Percentiles rank a stretch among this genome's conserved stretches.
Conservation (phyloP, 1,139 yeast species). For the Geotrichum phurueaensis region DNA sequence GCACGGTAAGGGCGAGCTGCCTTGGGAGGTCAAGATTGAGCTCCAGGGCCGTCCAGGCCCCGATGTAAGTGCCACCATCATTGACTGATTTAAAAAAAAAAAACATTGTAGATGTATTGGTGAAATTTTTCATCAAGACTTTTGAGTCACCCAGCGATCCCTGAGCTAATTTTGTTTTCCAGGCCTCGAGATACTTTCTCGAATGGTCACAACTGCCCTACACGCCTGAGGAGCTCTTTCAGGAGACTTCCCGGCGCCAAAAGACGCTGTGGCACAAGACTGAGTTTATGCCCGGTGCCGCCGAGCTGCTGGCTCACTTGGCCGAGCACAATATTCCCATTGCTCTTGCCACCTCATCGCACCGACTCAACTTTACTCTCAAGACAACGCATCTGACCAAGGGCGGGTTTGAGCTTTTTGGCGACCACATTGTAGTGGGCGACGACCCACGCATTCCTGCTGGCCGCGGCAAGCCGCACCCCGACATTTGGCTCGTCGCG, state of each 20-base stretch:
- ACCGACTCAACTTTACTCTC: slow-evolving; percentile 48
- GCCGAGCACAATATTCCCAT: slow-evolving; percentile 55
- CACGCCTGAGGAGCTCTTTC: slow-evolving; percentile 56
- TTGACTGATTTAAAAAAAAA: slow-evolving; percentile 25
- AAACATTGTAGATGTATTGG: not conserved
- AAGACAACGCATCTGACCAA: slow-evolving; percentile 65
- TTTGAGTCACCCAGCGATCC: not conserved
- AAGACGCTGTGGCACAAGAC: slow-evolving; percentile 54
- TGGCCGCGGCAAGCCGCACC: slow-evolving; percentile 88
- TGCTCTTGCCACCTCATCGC: slow-evolving; percentile 90
- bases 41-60: slow-evolving; percentile 90
- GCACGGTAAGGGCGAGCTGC: slow-evolving; percentile 69
- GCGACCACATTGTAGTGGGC: slow-evolving; percentile 70
- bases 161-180: not conserved
- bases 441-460: slow-evolving; percentile 76
- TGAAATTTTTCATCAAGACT: not conserved
- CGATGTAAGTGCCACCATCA: slow-evolving; percentile 30
- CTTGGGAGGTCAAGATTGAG: slow-evolving; percentile 83
- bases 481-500: slow-evolving; percentile 87
- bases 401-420: slow-evolving; percentile 54
- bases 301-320: slow-evolving; percentile 55
- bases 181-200: slow-evolving; percentile 57
- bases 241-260: slow-evolving; percentile 51
- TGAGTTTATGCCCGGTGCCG: slow-evolving; percentile 76
- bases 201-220: slow-evolving; percentile 62